Base-by-base conservation (phyloP, 129 eudicot species). In the Tanacetum coccineum region DNA sequence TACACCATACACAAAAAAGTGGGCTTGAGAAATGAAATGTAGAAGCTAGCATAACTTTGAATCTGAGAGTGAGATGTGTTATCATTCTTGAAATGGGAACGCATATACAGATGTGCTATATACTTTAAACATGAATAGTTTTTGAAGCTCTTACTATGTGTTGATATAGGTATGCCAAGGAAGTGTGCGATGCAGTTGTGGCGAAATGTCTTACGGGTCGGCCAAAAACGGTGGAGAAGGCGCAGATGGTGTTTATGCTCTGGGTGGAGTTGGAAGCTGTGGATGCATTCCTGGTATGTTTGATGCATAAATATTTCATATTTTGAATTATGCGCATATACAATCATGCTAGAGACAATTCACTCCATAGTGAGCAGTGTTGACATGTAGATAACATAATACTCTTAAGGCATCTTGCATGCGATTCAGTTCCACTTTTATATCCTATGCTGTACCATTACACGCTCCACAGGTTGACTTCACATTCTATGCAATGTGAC, bases 181-280 rank as follows among this genome's bases (percentile, higher is more conserved):
- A 94, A 85, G 82, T 85, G 18, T 94, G 97, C 42, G 99, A 94
- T 74, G 87, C 99, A 42, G 56, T 94, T 69, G 97, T 81, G 78
- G 95, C 97, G 2, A 94, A 94, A 74, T 89, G 99, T 46, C 80
- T 94, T 30, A 89, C 93, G 13, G 99, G 99, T 49, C 79, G 97
- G 69, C 95, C 99, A 3, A 94, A 94, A 72, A 94, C 99, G n/a
- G 97, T 89, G 78, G 99, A 94, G 84, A 94, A 94, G 90, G 89
- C 97, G 13, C 99, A 89, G 52, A 64, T 70, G 4, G 85, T 79
- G 47, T 94, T 94, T 76, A 78, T 94, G 95, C 95, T 94, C 14
- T 94, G 99, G 99, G 85, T 94, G 32, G 99, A 94, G 84, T 82
- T 94, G 80, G 99, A 94, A 79, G 99, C 99, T 25, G 95, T 84